Evolutionary conservation across 1,139 yeast genomes (phyloP).

Genomic region (Sugiyamaella paludigena): DNA sequence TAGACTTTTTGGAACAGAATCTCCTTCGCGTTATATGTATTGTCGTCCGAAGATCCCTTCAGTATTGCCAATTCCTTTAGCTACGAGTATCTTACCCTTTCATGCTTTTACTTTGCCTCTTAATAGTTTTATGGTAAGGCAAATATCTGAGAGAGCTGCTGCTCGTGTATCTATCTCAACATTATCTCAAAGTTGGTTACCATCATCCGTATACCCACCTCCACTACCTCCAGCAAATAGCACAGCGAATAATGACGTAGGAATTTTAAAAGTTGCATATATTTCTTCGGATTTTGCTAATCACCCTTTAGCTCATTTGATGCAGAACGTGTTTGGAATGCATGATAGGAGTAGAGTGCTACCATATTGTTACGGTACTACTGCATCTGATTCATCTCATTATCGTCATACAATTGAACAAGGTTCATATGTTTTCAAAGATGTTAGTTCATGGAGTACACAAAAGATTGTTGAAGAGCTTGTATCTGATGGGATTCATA

Average conservation of each 20-base stretch:
- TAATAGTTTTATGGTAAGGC: constrained; percentile 28
- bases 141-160: constrained; percentile 34
- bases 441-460: constrained; percentile 30
- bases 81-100: constrained; percentile 37
- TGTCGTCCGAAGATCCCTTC: constrained; percentile 32
- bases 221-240: constrained; percentile 32
- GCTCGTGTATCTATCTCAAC: constrained; percentile 33
- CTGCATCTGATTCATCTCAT: constrained; percentile 33
- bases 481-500: constrained; percentile 35
- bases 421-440: constrained; percentile 32
- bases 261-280: constrained; percentile 34
- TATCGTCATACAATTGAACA: constrained; percentile 33
- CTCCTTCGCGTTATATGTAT: constrained; percentile 15
- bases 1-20: constrained; percentile 19
- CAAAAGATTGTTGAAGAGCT: constrained; percentile 33
- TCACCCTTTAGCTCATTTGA: constrained; percentile 39
- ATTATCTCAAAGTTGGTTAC: constrained; percentile 32
- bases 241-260: constrained; percentile 7
- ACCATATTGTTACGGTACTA: constrained; percentile 36
- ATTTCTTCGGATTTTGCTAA: constrained; percentile 38
- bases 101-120: constrained; percentile 39
- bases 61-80: constrained; percentile 33
- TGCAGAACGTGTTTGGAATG: constrained; percentile 39
- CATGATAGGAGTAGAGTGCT: constrained; percentile 30
- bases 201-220: constrained; percentile 34